Base-by-base conservation (phyloP, 768 basidiomycete species). In the Boletus speciosus region DNA sequence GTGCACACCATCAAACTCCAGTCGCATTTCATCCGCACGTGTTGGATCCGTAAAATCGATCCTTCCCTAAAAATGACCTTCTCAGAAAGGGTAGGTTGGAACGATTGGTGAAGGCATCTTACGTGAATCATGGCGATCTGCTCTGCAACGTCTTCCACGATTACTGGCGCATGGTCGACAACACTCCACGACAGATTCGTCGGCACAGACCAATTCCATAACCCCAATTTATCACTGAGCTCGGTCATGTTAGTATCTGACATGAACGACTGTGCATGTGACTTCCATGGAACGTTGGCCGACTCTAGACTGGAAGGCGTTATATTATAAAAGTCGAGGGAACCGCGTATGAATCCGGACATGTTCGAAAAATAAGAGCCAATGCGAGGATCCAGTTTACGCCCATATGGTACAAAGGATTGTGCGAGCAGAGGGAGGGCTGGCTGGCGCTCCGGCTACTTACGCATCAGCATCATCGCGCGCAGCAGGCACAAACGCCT, bases 1-100 rank as follows among this genome's bases (percentile, higher is more conserved):
- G 67, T 92, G 90, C 23, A 92, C 74, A 1, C 87, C 90, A 64
- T 87, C 85, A 57, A 93, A 84, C 55, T 91, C 86, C 2, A 91
- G 70, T 34, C 80, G 76, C 40, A 90, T 66, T 45, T 87, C 84
- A 43, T 83, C 83, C 0, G 74, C 68, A 5, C 68, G 78, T n/a
- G 67, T 66, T 7, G 73, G 61, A 58, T 85, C 79, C 14, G 76
- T 77, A n/a, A 90, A 63, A 55, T 91, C 89, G 23, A 90, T 75
- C 57, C 80, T 84, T 35, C 89, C 90, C 89, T 91, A 55, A 32
- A 52, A 1, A 25, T 11, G 6, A 14, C 10, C 9, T 31, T 32
- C 34, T 58, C 48, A 62, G 36, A 21, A 43, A 46, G 29, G 27
- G 47, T 27, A 43, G 34, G 35, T 48, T 46, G 29, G 53, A 39